phyloP scores from a whole-genome alignment of 148 eudicot species.

The Bassia scoparia region DNA sequence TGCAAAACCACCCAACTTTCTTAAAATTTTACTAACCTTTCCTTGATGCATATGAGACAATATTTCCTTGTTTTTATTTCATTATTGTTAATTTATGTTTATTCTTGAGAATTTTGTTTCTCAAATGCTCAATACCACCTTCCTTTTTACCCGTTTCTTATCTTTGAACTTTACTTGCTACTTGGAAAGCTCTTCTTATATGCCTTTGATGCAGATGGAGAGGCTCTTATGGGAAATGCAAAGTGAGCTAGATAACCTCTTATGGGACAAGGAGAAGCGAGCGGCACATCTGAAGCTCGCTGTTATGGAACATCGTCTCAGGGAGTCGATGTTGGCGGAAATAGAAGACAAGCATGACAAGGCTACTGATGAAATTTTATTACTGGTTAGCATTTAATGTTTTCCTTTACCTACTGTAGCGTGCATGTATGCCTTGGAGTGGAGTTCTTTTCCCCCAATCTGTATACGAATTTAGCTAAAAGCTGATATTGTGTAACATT shows the following conservation, averaged over 20 bases:
- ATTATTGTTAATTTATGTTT: too few relatives aligned
- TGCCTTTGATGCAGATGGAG: conserved; percentile 47
- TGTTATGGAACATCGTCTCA: conserved; percentile 45
- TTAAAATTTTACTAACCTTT: too few relatives aligned
- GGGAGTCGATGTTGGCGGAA: conserved; percentile 61
- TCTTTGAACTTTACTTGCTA: too few relatives aligned
- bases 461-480: too few relatives aligned
- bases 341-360: conserved; percentile 78
- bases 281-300: conserved; percentile 41
- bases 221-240: conserved; percentile 53
- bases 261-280: conserved; percentile 53
- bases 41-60: too few relatives aligned
- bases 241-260: conserved; percentile 48
- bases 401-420: not conserved
- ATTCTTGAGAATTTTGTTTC: too few relatives aligned
- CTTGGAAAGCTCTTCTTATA: not conserved
- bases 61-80: too few relatives aligned
- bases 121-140: too few relatives aligned
- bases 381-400: conserved; percentile 43
- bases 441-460: not conserved
- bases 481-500: not conserved
- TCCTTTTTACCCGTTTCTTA: too few relatives aligned
- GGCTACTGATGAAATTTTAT: conserved; percentile 61
- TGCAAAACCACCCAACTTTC: too few relatives aligned
- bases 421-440: not conserved